A percentile compares a stretch with the other conserved stretches of the same genome.
phyloP scores from a whole-genome alignment of 73 alveolate genomes.

The Strombidium stylifer region DNA sequence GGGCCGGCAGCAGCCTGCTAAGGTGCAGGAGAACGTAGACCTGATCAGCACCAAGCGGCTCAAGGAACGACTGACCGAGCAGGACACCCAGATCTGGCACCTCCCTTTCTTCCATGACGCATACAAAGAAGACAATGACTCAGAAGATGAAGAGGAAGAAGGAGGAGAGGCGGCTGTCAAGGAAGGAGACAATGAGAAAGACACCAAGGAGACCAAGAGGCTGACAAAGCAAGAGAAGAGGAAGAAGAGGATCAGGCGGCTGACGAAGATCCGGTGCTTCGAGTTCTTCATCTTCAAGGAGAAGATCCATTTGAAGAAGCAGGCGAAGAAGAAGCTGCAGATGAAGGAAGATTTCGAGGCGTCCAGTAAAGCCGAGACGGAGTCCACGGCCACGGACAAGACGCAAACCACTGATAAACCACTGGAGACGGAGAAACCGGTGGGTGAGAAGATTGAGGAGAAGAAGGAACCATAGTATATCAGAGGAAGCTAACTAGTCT shows the following conservation, averaged over 20 bases:
- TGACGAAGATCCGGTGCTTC: conserved; percentile 6
- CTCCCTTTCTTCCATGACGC: not conserved
- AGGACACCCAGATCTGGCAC: conserved; percentile 19
- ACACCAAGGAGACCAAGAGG: not conserved
- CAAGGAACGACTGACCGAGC: too few relatives aligned
- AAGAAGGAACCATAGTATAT: too few relatives aligned
- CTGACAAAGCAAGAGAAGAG: not conserved
- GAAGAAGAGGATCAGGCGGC: not conserved
- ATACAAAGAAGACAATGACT: not conserved
- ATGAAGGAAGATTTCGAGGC: not conserved
- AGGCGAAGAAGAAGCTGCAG: not conserved
- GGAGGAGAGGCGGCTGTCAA: too few relatives aligned
- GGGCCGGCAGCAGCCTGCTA: conserved; percentile 8
- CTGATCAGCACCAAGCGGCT: not conserved
- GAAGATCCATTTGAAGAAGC: not conserved
- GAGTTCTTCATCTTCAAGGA: conserved; percentile 34
- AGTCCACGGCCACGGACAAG: too few relatives aligned
- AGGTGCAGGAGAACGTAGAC: not conserved
- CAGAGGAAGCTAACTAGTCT: too few relatives aligned
- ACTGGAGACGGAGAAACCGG: too few relatives aligned
- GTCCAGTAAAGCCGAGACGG: too few relatives aligned
- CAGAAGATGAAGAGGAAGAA: not conserved
- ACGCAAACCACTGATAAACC: too few relatives aligned
- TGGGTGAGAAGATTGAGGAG: too few relatives aligned
- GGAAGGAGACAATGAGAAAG: not conserved